phyloP scores from a whole-genome alignment of 257 asterid genomes.

The Fraxinus cuspidata region DNA sequence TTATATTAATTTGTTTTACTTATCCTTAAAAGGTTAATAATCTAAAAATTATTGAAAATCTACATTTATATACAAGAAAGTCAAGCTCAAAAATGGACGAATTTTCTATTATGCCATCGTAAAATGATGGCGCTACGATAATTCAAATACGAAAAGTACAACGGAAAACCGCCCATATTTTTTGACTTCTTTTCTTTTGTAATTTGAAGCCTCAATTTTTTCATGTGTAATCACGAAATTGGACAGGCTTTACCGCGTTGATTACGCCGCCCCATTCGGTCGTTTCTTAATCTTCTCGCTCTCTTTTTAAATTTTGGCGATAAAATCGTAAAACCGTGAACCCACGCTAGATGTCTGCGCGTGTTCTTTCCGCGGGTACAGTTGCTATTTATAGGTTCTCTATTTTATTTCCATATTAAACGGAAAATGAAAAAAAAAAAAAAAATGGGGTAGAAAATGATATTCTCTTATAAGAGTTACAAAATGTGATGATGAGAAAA shows the following conservation, averaged over 20 bases:
- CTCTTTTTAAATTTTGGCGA: constrained; percentile 1
- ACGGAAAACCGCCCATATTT: constrained; percentile 8
- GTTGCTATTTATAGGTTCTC: no score
- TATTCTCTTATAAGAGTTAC: no score
- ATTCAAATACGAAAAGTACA: constrained; percentile 15
- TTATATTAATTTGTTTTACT: no score
- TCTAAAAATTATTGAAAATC: no score
- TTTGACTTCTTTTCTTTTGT: background rate
- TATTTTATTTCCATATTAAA: no score
- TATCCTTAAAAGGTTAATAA: background rate
- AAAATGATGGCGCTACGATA: constrained; percentile 22
- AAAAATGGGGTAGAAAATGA: no score
- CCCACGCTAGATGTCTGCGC: background rate
- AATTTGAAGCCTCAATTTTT: background rate
- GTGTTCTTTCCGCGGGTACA: no score
- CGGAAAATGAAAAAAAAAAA: no score
- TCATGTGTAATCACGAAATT: background rate
- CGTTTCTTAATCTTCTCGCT: constrained; percentile 22
- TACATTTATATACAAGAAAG: background rate
- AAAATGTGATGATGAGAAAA: no score
- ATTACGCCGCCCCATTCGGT: constrained; percentile 43
- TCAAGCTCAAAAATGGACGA: background rate
- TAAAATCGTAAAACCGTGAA: no score
- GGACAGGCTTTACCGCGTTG: constrained; percentile 35
- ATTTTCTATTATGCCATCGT: background rate